Evolutionary conservation across 768 basidiomycete species (phyloP).

Genomic region (Chalciporus pseudorubinellus): DNA sequence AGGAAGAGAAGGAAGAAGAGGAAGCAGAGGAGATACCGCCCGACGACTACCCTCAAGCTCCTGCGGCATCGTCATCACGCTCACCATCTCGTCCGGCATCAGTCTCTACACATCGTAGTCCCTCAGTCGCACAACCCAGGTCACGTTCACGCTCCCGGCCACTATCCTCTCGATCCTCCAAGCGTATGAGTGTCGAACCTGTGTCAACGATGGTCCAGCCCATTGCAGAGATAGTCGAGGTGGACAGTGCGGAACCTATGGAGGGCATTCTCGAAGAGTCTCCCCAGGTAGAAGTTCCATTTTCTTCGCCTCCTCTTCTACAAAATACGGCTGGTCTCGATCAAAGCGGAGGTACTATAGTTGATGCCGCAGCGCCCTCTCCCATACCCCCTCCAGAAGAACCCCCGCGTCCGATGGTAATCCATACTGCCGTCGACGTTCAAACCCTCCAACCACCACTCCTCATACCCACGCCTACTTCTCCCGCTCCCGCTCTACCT

Average conservation of each 20-base stretch:
- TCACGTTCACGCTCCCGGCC: constrained; percentile 15
- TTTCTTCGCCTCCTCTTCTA: constrained; percentile 19
- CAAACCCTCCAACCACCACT: constrained; percentile 26
- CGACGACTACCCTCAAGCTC: constrained; percentile 6
- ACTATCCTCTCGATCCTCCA: constrained; percentile 8
- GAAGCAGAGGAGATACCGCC: constrained; percentile 5
- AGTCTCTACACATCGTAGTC: constrained; percentile 14
- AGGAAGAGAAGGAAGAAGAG: constrained; percentile 13
- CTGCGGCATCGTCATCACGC: constrained; percentile 9
- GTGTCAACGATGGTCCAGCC: background rate
- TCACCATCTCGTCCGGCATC: constrained; percentile 18
- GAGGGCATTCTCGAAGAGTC: constrained; percentile 23
- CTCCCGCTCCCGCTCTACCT: constrained; percentile 31
- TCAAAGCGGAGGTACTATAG: background rate
- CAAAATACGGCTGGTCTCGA: background rate
- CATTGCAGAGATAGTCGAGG: constrained; percentile 9
- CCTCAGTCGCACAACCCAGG: constrained; percentile 15
- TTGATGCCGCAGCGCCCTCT: background rate
- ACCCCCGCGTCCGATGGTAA: constrained; percentile 17
- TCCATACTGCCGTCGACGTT: constrained; percentile 29
- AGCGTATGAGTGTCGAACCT: constrained; percentile 1
- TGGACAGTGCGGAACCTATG: constrained; percentile 17
- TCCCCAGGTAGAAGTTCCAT: constrained; percentile 22
- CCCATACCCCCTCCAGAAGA: constrained; percentile 4
- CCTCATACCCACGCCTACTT: constrained; percentile 37